Percentiles rank a stretch among this genome's conserved stretches.
Conservation (phyloP, 2,329 filamentous ascomycete species). For the Colletotrichum lentis region DNA sequence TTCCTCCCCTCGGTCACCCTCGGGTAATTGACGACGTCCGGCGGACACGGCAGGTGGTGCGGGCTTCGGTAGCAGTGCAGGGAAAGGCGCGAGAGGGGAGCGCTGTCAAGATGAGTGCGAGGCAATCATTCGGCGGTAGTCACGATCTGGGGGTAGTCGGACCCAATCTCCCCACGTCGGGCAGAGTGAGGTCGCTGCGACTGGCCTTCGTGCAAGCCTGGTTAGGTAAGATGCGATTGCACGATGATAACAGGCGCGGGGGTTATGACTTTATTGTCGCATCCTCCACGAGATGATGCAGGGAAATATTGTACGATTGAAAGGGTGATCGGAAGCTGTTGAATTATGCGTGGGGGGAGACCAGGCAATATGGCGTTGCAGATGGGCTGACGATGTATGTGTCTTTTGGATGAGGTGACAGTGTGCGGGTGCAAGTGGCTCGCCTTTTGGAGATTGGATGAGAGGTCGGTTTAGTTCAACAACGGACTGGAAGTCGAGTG, state of each 20-base stretch:
- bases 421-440: conserved; percentile 1
- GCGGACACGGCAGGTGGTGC: conserved; percentile 19
- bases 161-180: conserved; percentile 32
- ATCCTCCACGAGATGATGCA: conserved; percentile 2
- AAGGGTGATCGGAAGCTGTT: background rate
- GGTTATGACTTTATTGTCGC: conserved; percentile 29
- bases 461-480: conserved; percentile 31
- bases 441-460: conserved; percentile 28
- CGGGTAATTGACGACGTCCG: conserved; percentile 32
- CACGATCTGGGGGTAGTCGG: conserved; percentile 8
- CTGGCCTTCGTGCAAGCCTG: conserved; percentile 28
- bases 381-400: conserved; percentile 13
- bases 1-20: background rate
- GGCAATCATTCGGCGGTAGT: conserved; percentile 25
- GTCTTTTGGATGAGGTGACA: conserved; percentile 5
- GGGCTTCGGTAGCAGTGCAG: conserved; percentile 27
- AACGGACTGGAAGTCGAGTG: conserved; percentile 20
- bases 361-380: background rate
- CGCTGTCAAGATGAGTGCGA: conserved; percentile 13
- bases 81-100: conserved; percentile 20
- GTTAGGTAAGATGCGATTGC: conserved; percentile 34
- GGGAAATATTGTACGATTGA: background rate
- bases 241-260: conserved; percentile 26
- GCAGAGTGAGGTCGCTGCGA: conserved; percentile 21
- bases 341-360: background rate